Percentiles rank a stretch among this genome's conserved stretches.
Conservation (phyloP, 1,284 basidiomycete species). For the Sporisorium reilianum region DNA sequence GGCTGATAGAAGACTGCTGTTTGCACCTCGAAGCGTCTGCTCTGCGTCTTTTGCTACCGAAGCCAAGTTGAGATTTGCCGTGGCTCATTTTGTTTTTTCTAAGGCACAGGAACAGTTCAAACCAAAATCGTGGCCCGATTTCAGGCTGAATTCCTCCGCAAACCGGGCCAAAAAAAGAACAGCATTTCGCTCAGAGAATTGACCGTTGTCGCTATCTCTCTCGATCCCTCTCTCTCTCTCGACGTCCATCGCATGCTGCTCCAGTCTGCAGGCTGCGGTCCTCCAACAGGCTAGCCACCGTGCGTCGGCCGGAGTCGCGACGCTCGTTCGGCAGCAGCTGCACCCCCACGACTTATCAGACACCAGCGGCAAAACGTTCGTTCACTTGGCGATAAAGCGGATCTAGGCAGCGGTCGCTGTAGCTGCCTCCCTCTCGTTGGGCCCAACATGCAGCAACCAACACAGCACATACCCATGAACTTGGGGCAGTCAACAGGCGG, state of each 20-base stretch:
- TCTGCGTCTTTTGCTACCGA: too few relatives aligned
- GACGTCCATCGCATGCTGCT: constrained; percentile 27
- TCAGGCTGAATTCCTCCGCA: not conserved
- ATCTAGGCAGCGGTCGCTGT: not conserved
- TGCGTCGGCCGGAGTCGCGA: constrained; percentile 30
- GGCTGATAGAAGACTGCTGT: too few relatives aligned
- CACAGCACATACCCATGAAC: constrained; percentile 37
- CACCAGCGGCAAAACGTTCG: not conserved
- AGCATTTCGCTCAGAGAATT: not conserved
- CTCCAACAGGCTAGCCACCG: constrained; percentile 35
- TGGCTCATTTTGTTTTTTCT: not conserved
- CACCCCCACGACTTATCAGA: constrained; percentile 2
- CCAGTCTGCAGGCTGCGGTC: constrained; percentile 26
- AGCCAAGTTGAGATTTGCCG: not conserved
- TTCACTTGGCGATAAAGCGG: not conserved
- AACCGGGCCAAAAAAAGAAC: not conserved
- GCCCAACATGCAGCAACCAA: constrained; percentile 34
- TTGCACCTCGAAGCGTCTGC: too few relatives aligned
- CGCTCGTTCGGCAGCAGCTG: constrained; percentile 18
- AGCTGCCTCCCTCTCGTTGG: not conserved
- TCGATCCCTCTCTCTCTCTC: too few relatives aligned
- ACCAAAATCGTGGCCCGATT: not conserved
- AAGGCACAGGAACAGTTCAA: too few relatives aligned
- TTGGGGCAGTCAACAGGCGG: constrained; percentile 19
- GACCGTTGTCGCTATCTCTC: constrained; percentile 1